Percentiles rank a stretch among this genome's conserved stretches.
phyloP scores from a whole-genome alignment of 495 filamentous ascomycete genomes.

The Podospora australis region DNA sequence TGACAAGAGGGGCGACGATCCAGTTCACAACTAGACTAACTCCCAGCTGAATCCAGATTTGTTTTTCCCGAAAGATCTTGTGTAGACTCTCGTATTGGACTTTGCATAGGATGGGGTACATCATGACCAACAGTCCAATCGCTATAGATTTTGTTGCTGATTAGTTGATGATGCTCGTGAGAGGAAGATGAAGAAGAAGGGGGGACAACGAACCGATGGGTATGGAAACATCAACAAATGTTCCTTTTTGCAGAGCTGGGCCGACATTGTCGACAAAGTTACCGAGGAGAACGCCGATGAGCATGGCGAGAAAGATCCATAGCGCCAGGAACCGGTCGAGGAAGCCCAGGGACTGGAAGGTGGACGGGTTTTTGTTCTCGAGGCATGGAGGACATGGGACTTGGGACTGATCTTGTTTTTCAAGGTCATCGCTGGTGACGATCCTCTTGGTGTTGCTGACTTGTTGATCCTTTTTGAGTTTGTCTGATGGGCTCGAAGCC shows the following conservation, averaged over 20 bases:
- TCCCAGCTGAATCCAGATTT: slow-evolving; percentile 70
- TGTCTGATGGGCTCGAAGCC: not conserved
- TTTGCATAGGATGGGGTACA: slow-evolving; percentile 94
- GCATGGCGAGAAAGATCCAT: slow-evolving; percentile 86
- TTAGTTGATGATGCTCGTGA: no score
- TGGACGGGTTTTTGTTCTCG: slow-evolving; percentile 23
- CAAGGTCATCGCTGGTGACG: not conserved
- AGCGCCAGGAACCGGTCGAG: slow-evolving; percentile 73
- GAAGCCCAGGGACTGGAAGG: slow-evolving; percentile 51
- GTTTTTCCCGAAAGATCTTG: slow-evolving; percentile 51
- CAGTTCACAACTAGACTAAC: slow-evolving; percentile 82
- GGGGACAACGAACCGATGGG: slow-evolving; percentile 57
- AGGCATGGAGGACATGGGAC: not conserved
- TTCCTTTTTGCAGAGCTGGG: slow-evolving; percentile 59
- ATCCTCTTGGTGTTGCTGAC: not conserved
- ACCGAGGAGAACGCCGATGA: slow-evolving; percentile 68
- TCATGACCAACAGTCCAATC: slow-evolving; percentile 81
- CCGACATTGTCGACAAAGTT: slow-evolving; percentile 65
- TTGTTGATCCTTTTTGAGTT: not conserved
- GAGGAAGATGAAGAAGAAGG: no score
- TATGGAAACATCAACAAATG: slow-evolving; percentile 66
- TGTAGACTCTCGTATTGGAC: slow-evolving; percentile 79
- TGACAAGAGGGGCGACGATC: slow-evolving; percentile 83
- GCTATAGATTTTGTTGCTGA: slow-evolving; percentile 43
- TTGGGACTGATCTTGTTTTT: slow-evolving; percentile 2